Evolutionary conservation across 371 early-diverging fungal genomes (phyloP).

Genomic region (Circinella minor): DNA sequence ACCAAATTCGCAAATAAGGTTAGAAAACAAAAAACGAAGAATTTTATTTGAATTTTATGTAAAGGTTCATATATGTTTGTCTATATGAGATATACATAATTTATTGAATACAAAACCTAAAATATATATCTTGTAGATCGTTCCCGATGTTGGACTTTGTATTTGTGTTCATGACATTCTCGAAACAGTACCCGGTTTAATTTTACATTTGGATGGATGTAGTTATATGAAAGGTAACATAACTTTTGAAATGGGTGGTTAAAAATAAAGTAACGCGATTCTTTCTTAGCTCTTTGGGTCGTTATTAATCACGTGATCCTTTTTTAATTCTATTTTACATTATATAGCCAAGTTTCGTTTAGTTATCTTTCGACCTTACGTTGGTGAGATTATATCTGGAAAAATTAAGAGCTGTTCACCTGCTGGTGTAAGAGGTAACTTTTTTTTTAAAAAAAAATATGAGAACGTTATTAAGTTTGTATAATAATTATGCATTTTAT

Average conservation of each 20-base stretch:
- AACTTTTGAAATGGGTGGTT: not conserved
- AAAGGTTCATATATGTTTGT: too few species aligned
- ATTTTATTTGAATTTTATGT: too few species aligned
- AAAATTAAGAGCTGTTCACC: constrained; percentile 74
- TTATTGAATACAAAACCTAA: too few species aligned
- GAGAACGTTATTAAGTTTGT: too few species aligned
- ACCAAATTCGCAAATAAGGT: constrained; percentile 91
- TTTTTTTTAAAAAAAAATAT: too few species aligned
- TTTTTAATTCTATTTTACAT: not conserved
- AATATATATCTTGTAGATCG: constrained; percentile 46
- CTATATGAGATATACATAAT: too few species aligned
- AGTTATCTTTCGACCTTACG: constrained; percentile 90
- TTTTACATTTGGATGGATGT: constrained; percentile 85
- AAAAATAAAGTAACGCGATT: not conserved
- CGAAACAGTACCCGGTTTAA: constrained; percentile 78
- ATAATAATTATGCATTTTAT: too few species aligned
- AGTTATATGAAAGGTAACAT: constrained; percentile 71
- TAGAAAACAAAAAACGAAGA: not conserved
- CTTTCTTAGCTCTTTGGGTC: too few species aligned
- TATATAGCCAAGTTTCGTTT: constrained; percentile 76
- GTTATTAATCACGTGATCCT: too few species aligned
- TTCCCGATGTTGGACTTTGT: constrained; percentile 92
- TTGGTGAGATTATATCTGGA: constrained; percentile 86
- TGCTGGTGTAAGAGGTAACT: constrained; percentile 70
- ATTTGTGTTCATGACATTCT: constrained; percentile 84